These are phyloP conservation scores for Trichoderma guizhouense DNA, from an alignment of 2,329 filamentous ascomycete species.

Conservation along the genomic window DNA sequence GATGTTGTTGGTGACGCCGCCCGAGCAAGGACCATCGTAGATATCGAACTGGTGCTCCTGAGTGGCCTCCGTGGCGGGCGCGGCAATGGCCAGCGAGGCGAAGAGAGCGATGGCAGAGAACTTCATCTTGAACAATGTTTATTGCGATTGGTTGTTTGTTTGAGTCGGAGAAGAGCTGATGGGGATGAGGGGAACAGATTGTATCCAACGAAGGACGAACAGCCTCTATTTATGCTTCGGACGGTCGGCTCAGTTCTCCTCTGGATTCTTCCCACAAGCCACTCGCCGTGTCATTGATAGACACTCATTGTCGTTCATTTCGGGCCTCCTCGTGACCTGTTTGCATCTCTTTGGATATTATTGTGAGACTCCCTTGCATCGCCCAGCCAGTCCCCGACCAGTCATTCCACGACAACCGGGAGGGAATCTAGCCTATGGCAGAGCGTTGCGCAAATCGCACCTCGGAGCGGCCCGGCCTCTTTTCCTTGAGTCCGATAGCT, in stretches of 20 bases:
- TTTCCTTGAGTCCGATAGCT: neutral
- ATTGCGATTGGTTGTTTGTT: neutral
- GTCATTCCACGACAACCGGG: neutral
- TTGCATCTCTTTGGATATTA: neutral
- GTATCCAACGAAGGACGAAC: neutral
- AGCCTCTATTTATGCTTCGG: slow-evolving; percentile 13
- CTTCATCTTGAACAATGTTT: slow-evolving; percentile 23
- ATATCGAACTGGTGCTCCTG: neutral
- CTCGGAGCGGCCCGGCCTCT: neutral
- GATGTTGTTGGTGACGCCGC: slow-evolving; percentile 17
- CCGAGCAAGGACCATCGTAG: neutral
- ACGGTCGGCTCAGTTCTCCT: neutral
- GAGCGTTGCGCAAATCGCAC: neutral
- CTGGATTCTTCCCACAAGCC: neutral
- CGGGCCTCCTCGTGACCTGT: neutral
- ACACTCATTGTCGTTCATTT: neutral
- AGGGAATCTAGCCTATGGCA: neutral
- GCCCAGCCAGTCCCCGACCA: neutral
- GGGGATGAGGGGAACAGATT: neutral
- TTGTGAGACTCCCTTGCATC: slow-evolving; percentile 5
- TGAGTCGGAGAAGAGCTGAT: neutral
- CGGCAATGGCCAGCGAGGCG: slow-evolving; percentile 19
- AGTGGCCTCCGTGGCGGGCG: slow-evolving; percentile 10
- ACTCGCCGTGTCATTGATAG: neutral
- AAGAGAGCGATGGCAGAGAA: slow-evolving; percentile 22